These are phyloP conservation scores for Lasiodiplodia hormozganensis DNA, from an alignment of 2,329 filamentous ascomycete species.

Conservation along the genomic window DNA sequence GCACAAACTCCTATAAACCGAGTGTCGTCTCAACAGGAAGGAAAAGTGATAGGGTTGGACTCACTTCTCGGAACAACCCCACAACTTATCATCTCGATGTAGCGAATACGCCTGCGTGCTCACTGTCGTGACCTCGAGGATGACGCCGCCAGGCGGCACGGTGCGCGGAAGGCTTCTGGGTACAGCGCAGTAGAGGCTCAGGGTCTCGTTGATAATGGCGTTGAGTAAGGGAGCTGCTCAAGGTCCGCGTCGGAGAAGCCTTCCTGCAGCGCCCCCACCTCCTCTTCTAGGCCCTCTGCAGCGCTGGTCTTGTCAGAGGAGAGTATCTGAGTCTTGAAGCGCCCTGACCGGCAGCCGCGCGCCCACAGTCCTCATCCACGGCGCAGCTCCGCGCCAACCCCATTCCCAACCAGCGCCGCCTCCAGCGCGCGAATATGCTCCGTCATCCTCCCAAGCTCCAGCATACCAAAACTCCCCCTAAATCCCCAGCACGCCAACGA, in stretches of 20 bases:
- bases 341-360: slow-evolving; percentile 34
- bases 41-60: no score
- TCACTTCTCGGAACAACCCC: no score
- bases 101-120: no score
- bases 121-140: no score
- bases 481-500: slow-evolving; percentile 48
- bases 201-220: slow-evolving; percentile 48
- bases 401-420: slow-evolving; percentile 38
- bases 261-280: slow-evolving; percentile 35
- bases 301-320: slow-evolving; percentile 29
- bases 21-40: no score
- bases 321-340: slow-evolving; percentile 27
- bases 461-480: slow-evolving; percentile 49
- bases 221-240: slow-evolving; percentile 41
- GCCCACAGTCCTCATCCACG: slow-evolving; percentile 36
- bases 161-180: no score
- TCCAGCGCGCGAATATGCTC: slow-evolving; percentile 42
- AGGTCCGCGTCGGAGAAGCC: slow-evolving; percentile 39
- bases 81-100: no score
- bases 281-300: slow-evolving; percentile 38
- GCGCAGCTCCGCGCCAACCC: slow-evolving; percentile 42
- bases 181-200: neutral
- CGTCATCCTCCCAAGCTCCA: slow-evolving; percentile 42
- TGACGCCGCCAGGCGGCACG: no score
- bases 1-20: no score